These are phyloP conservation scores for Zygosaccharomyces pseudorouxii DNA, from an alignment of 805 yeast species.

Conservation along the genomic window DNA sequence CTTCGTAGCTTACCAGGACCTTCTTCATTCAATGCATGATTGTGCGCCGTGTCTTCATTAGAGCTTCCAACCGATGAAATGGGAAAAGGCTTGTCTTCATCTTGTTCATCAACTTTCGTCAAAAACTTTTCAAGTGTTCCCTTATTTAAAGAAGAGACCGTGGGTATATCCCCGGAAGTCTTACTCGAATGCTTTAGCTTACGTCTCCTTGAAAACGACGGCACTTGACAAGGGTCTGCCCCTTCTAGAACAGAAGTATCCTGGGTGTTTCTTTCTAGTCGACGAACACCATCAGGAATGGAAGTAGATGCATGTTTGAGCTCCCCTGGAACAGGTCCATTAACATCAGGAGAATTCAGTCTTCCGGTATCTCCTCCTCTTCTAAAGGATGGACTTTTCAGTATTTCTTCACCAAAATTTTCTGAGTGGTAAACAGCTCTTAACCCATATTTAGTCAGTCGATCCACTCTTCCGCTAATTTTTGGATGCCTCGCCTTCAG, in stretches of 20 bases:
- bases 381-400: neutral
- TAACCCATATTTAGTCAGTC: slow-evolving; percentile 11
- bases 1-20: neutral
- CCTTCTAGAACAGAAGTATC: neutral
- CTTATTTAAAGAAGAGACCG: neutral
- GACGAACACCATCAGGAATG: neutral
- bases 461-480: slow-evolving; percentile 6
- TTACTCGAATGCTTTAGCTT: neutral
- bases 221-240: neutral
- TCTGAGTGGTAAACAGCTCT: slow-evolving; percentile 10
- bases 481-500: slow-evolving; percentile 7
- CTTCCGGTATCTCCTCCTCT: neutral
- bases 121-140: neutral
- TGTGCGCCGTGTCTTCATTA: neutral
- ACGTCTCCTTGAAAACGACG: neutral
- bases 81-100: neutral
- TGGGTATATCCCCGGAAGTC: neutral
- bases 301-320: slow-evolving; percentile 1
- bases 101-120: neutral
- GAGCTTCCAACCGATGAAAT: neutral
- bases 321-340: neutral
- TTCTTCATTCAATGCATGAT: neutral
- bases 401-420: neutral
- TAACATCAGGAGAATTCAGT: neutral
- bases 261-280: neutral